Evolutionary conservation across 352 stramenopile genomes (phyloP), one percentile per base, ranked within the genome.

Genomic region (Phytophthora crassamura): DNA sequence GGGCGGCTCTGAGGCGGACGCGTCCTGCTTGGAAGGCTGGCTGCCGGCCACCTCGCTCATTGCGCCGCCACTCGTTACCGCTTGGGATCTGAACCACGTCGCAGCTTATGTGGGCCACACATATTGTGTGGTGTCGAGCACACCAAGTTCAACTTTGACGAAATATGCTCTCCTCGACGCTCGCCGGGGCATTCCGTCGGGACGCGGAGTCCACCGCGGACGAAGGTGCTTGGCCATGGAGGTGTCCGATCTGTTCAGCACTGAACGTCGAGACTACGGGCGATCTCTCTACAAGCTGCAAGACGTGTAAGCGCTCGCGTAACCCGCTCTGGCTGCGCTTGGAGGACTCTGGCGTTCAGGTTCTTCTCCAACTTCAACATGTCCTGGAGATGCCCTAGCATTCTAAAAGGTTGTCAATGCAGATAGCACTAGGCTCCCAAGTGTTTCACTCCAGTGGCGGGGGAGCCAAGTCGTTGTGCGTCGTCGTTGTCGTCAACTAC

Each of bases 321-420:
- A 56, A 18, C 10, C 67, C 71, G 16, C n/a, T 30, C 18, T 85
- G 74, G 76, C 50, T 85, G 32, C 28, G 20, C 5, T 14, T 84
- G 10, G 59, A 66, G 18, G 49, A 71, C 4, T 32, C 48, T 2
- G 49, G 41, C 2, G 41, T 56, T 41, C 67, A 80, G 64, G 73
- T 84, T 43, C 50, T 46, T 6, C 25, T 6, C 25, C 14, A 14
- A 32, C 16, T 54, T 10, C 22, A 40, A 47, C 40, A 39, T 20
- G 9, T 38, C 25, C 25, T 30, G 25, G 25, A 30, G 25, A 38
- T 33, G 34, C 8, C 15, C 14, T 35, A 15, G 7, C 39, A 41
- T 30, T 30, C 30, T 57, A 57, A 45, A 38, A 32, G 11, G 36
- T 25, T 41, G 5, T n/a, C 34, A 33, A 15, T 39, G 2, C 42